Conservation (phyloP, 139 green algal genomes). For the Eudorina sp. region DNA sequence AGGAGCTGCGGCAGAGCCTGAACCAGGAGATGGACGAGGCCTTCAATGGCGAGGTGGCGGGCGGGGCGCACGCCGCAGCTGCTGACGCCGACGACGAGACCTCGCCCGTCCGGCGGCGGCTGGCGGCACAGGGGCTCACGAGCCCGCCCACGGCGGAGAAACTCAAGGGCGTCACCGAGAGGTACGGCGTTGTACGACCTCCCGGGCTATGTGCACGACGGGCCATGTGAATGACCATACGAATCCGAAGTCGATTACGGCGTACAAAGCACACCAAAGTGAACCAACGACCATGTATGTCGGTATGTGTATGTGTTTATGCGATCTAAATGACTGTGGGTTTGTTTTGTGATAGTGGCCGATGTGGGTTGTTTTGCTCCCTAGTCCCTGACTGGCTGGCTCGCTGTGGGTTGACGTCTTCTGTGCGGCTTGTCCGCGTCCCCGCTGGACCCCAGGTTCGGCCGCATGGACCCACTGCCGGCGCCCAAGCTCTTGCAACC, state of each 20-base stretch:
- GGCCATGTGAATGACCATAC: no score
- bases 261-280: no score
- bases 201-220: no score
- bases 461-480: background rate
- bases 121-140: slow-evolving; percentile 30
- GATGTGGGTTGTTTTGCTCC: no score
- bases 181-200: background rate
- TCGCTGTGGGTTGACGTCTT: background rate
- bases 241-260: no score
- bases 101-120: slow-evolving; percentile 15
- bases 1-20: no score
- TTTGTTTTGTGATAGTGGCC: no score
- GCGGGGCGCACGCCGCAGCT: background rate
- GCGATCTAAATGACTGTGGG: no score
- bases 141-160: slow-evolving; percentile 28
- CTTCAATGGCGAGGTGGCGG: background rate
- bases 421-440: background rate
- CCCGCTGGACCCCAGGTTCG: slow-evolving; percentile 4
- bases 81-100: background rate
- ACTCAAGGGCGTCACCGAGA: background rate
- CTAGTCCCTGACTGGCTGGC: no score
- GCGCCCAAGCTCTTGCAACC: slow-evolving; percentile 20
- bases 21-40: no score
- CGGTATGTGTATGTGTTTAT: background rate
- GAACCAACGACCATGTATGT: background rate